Evolutionary conservation across 331 rosid genomes (phyloP), one percentile per base, ranked within the genome.

Genomic region (Quercus lobata): DNA sequence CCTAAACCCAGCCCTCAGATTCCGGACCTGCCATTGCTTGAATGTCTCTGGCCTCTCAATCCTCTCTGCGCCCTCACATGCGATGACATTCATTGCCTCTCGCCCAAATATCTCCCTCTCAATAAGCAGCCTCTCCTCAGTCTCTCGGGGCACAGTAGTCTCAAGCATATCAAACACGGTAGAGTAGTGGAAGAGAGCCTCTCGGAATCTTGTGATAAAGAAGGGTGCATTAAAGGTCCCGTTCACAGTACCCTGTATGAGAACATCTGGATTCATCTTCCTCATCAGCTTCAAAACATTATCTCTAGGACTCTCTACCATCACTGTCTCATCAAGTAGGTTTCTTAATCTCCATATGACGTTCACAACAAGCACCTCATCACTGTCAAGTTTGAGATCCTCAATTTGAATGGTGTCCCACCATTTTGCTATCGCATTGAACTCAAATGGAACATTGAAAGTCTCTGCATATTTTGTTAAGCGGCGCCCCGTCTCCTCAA

Each of bases 101-200:
- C 76, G 61, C 9, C 87, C 84, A 57, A 84, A 76, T 22, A 84
- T 56, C 41, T 71, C 72, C 84, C 56, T 72, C 84, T 71, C 87
- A 29, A 80, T 75, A 73, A 84, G 60, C 78, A 21, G 73, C 65
- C 87, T 76, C 71, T 84, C 87, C 5, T 80, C 84, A 65, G 58
- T 57, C 37, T 84, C 81, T 37, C 78, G 76, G 5, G 81, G 76
- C 27, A 62, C 81, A 29, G 10, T 75, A 14, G 69, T 63, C 68
- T 84, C 81, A 63, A 79, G 81, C 84, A 84, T 71, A 58, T 84
- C 84, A 35, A 84, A 84, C 58, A 84, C 30, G 29, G 84, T 49
- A n/a, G 87, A 84, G 71, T 53, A 84, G 72, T 84, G 84, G 80
- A 79, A 84, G 78, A 80, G 84, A 22, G 86, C 83, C 78, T 80